Base-by-base conservation (phyloP, 306 rosid genomes). In the Ceratonia siliqua region DNA sequence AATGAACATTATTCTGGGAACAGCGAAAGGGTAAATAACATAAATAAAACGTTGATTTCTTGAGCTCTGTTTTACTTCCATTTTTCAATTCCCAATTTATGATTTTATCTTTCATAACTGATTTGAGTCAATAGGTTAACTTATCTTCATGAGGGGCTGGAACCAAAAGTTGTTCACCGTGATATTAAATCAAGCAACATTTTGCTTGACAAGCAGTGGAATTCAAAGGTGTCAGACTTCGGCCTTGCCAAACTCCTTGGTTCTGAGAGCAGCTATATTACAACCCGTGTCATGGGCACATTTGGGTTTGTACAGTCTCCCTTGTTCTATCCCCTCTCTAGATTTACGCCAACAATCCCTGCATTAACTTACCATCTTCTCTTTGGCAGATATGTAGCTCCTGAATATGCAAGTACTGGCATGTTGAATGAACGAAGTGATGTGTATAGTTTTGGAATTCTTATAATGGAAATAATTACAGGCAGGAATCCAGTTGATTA, bases 201-300 rank as follows among this genome's bases (percentile, higher is more conserved):
- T 45, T 76, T 88, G 79, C 82, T 86, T 55, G 93, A 88, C 84
- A 88, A 78, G 74, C 93, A 79, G 57, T 88, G 90, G 93, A 84
- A 86, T 82, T 66, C 93, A 33, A 86, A 86, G 82, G 90, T 88
- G 62, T 88, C 93, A 52, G 93, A 88, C 58, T 88, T 88, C 77
- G 93, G 93, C 67, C 93, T 88, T n/a, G 93, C 90, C 32, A 88
- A 88, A 76, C 90, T 86, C 70, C 83, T 88, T 1, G 83, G 89
- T 55, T 80, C 90, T 2, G 93, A 88, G 61, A 82, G 48, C 38
- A 88, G 84, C 84, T 84, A 86, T 55, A 78, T 86, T 36, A 88
- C 90, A 57, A 88, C 93, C 2, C 90, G 93, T 20, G 93, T 88
- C 53, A 86, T 88, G 93, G 93, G 93, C 49, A 88, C 90, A 41